These are phyloP conservation scores for Diaporthe citrichinensis DNA, from an alignment of 2,329 filamentous ascomycete species.

Conservation along the genomic window DNA sequence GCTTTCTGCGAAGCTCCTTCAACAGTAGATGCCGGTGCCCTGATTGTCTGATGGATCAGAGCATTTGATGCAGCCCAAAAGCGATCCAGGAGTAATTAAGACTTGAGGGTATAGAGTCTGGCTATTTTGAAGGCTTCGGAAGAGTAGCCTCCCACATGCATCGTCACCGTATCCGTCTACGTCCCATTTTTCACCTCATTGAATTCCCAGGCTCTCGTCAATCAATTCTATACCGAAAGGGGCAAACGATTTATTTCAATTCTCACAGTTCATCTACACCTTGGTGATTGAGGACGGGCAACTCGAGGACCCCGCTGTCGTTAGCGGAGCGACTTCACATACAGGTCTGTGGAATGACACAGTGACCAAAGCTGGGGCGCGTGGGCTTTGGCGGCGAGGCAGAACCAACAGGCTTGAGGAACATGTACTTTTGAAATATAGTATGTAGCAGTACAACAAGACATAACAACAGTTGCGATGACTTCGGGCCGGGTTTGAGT, in stretches of 20 bases:
- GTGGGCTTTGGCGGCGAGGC: neutral
- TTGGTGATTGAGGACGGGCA: neutral
- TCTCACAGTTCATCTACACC: neutral
- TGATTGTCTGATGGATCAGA: neutral
- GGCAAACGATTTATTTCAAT: neutral
- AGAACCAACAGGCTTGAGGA: neutral
- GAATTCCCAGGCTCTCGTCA: neutral
- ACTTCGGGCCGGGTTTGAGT: neutral
- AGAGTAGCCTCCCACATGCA: neutral
- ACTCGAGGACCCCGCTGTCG: neutral
- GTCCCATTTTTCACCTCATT: neutral
- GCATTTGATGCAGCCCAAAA: neutral
- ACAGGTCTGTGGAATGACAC: neutral
- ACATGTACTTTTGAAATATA: neutral
- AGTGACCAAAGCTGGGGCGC: neutral
- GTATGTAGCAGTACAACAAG: neutral
- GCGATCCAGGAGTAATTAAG: neutral
- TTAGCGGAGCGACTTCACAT: neutral
- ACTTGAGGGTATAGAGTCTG: neutral
- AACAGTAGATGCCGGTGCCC: neutral
- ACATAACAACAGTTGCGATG: neutral
- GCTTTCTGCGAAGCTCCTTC: neutral
- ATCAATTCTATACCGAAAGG: neutral
- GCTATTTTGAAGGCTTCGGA: neutral
- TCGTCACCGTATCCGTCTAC: no score